A percentile compares a stretch with the other conserved stretches of the same genome.
Evolutionary conservation across 2,329 filamentous ascomycete genomes (phyloP).

Genomic region (Penicillium psychrosexuale): DNA sequence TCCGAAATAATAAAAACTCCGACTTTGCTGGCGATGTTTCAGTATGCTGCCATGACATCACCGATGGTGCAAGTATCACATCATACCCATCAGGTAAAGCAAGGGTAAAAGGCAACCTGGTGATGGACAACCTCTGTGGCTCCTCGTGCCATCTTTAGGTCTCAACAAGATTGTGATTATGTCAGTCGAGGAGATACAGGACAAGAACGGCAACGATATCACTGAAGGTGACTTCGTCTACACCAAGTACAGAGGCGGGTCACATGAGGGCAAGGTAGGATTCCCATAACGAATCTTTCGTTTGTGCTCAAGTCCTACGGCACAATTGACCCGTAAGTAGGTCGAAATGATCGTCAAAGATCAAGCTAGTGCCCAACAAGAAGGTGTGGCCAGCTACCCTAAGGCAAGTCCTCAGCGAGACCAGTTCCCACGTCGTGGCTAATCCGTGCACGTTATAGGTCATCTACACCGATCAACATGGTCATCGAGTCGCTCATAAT

Average conservation of each 20-base stretch:
- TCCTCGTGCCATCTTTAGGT: background rate
- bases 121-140: background rate
- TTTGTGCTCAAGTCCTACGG: background rate
- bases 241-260: conserved; percentile 24
- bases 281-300: background rate
- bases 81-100: conserved; percentile 4
- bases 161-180: conserved; percentile 11
- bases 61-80: conserved; percentile 3
- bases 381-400: conserved; percentile 25
- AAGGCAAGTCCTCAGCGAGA: conserved; percentile 16
- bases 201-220: conserved; percentile 23
- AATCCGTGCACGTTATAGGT: conserved; percentile 12
- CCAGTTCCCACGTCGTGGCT: background rate
- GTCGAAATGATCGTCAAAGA: conserved; percentile 26
- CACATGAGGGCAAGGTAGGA: conserved; percentile 23
- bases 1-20: background rate
- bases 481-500: conserved; percentile 27
- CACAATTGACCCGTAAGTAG: conserved; percentile 8
- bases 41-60: conserved; percentile 8
- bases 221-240: conserved; percentile 23
- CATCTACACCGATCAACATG: conserved; percentile 28
- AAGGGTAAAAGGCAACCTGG: background rate
- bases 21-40: background rate
- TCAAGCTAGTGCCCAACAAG: conserved; percentile 19
- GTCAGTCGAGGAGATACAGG: conserved; percentile 19